Conservation (phyloP, 352 stramenopile species). For the Pythium sp. region DNA sequence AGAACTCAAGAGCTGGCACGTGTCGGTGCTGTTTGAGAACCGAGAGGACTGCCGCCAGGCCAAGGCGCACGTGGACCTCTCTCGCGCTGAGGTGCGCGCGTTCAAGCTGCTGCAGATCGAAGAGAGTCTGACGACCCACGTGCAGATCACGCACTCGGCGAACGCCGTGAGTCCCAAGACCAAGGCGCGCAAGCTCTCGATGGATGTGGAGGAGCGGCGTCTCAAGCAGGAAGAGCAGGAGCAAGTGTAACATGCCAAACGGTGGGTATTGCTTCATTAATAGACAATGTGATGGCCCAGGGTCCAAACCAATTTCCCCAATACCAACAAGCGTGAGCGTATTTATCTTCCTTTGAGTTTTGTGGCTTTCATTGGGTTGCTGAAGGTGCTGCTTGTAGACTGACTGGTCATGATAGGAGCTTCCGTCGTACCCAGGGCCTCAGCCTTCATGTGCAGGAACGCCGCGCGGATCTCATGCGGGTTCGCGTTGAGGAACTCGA, state of each 20-base stretch:
- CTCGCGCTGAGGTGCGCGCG: constrained; percentile 67
- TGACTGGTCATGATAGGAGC: neutral
- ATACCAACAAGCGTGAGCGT: neutral
- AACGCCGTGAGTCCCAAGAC: constrained; percentile 17
- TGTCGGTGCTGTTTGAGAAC: constrained; percentile 60
- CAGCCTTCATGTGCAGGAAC: constrained; percentile 58
- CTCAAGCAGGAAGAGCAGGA: constrained; percentile 12
- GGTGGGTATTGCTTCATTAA: neutral
- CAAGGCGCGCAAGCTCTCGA: constrained; percentile 28
- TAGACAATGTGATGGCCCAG: neutral
- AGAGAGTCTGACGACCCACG: constrained; percentile 56
- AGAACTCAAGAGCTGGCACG: constrained; percentile 51
- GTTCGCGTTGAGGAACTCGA: constrained; percentile 77
- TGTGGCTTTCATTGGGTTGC: neutral
- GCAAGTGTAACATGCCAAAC: neutral
- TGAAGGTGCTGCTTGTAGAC: constrained; percentile 7
- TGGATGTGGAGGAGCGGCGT: constrained; percentile 18
- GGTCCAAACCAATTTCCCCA: neutral
- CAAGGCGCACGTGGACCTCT: constrained; percentile 70
- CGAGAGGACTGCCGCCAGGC: constrained; percentile 61
- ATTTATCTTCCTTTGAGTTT: constrained; percentile 1
- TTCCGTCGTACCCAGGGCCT: constrained; percentile 31
- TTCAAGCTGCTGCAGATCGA: constrained; percentile 82
- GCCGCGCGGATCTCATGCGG: constrained; percentile 47
- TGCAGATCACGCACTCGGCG: constrained; percentile 54